These are phyloP conservation scores for Ophiostoma sp. DNA, from an alignment of 2,329 filamentous ascomycete species.

Conservation along the genomic window DNA sequence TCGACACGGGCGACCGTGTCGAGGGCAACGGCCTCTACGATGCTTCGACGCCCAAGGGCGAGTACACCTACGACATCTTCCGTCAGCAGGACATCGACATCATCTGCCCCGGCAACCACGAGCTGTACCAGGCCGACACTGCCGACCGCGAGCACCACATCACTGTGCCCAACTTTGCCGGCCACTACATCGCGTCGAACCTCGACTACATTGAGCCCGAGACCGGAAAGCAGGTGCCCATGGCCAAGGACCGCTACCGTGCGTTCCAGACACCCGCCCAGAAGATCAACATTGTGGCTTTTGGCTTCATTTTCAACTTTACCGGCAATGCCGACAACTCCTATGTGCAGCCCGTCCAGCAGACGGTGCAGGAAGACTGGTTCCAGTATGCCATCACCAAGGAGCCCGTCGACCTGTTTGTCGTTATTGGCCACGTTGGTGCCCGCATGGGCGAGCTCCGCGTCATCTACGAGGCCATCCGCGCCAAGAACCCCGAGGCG, in stretches of 20 bases:
- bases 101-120: slow-evolving; percentile 86
- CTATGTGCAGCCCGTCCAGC: slow-evolving; percentile 69
- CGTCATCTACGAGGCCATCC: slow-evolving; percentile 70
- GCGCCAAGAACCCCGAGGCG: slow-evolving; percentile 68
- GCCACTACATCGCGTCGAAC: slow-evolving; percentile 83
- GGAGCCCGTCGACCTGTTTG: slow-evolving; percentile 71
- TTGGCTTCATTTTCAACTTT: slow-evolving; percentile 95
- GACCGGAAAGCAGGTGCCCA: slow-evolving; percentile 63
- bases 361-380: slow-evolving; percentile 79
- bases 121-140: slow-evolving; percentile 78
- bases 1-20: slow-evolving; percentile 89
- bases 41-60: slow-evolving; percentile 77
- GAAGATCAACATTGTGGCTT: slow-evolving; percentile 74
- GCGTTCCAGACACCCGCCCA: slow-evolving; percentile 91
- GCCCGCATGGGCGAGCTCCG: slow-evolving; percentile 75
- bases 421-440: slow-evolving; percentile 81
- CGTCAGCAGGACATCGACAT: slow-evolving; percentile 77
- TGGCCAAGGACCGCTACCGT: slow-evolving; percentile 69
- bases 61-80: slow-evolving; percentile 83
- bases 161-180: slow-evolving; percentile 76
- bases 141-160: slow-evolving; percentile 70
- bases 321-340: slow-evolving; percentile 87
- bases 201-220: slow-evolving; percentile 72
- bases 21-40: slow-evolving; percentile 95
- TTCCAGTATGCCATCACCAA: slow-evolving; percentile 81